phyloP scores from a whole-genome alignment of 345 rosid species.

The Arabis alpina region DNA sequence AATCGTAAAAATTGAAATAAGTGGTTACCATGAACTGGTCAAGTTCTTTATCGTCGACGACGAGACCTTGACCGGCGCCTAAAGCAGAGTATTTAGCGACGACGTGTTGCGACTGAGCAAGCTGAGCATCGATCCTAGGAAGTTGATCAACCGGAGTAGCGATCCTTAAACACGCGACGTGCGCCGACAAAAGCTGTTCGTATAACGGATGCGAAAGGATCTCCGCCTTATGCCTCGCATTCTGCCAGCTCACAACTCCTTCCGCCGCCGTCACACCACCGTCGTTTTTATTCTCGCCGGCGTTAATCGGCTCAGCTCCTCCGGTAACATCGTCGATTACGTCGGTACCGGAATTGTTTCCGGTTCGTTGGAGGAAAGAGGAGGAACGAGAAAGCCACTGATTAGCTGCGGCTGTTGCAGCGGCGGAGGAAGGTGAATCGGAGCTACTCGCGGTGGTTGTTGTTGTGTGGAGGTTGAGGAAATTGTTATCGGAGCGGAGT shows the following conservation, averaged over 20 bases:
- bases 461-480: slow-evolving; percentile 78
- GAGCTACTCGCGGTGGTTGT: slow-evolving; percentile 46
- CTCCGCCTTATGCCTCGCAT: slow-evolving; percentile 86
- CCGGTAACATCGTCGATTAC: slow-evolving; percentile 62
- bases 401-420: slow-evolving; percentile 46
- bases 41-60: slow-evolving; percentile 84
- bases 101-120: slow-evolving; percentile 94
- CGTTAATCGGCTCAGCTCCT: slow-evolving; percentile 51
- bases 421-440: slow-evolving; percentile 50
- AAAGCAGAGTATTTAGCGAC: slow-evolving; percentile 83
- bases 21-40: slow-evolving; percentile 74
- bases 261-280: slow-evolving; percentile 53
- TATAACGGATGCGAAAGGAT: slow-evolving; percentile 86
- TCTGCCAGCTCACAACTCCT: slow-evolving; percentile 78
- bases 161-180: slow-evolving; percentile 84
- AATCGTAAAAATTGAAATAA: too few relatives aligned
- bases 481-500: slow-evolving; percentile 69
- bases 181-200: slow-evolving; percentile 91
- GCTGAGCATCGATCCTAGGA: slow-evolving; percentile 95
- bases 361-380: slow-evolving; percentile 49
- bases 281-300: slow-evolving; percentile 46
- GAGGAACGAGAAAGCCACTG: slow-evolving; percentile 87
- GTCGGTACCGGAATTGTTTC: slow-evolving; percentile 57
- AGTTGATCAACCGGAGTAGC: slow-evolving; percentile 97
- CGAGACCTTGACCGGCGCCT: slow-evolving; percentile 61